Conservation (phyloP, 1,284 basidiomycete genomes). For the Xanthoconium separans region DNA sequence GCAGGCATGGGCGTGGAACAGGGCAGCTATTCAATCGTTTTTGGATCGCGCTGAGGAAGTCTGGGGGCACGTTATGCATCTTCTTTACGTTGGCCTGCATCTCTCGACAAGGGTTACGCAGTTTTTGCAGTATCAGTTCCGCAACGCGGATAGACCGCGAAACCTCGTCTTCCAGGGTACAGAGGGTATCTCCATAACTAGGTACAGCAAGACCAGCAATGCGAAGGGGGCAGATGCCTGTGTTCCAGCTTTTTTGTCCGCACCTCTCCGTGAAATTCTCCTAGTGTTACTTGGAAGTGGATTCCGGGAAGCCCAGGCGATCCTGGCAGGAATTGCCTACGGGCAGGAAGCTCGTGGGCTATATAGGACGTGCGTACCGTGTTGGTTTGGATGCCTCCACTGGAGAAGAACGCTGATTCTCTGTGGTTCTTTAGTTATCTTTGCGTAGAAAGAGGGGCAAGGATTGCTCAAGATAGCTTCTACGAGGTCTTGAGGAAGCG, state of each 20-base stretch:
- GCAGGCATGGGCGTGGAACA: not conserved
- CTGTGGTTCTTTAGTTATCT: not conserved
- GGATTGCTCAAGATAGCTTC: not conserved
- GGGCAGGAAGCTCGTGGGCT: not conserved
- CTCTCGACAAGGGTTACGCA: not conserved
- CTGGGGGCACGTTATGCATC: not conserved
- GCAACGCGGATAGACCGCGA: not conserved
- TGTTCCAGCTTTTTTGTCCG: not conserved
- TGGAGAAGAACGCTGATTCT: not conserved
- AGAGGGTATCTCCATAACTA: not conserved
- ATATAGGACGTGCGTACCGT: not conserved
- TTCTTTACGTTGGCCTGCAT: slow-evolving; percentile 1
- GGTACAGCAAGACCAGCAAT: slow-evolving; percentile 9
- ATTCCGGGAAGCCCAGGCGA: slow-evolving; percentile 3
- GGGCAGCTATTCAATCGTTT: not conserved
- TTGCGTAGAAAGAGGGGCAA: not conserved
- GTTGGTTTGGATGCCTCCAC: not conserved
- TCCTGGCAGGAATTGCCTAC: not conserved
- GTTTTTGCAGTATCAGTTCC: slow-evolving; percentile 5
- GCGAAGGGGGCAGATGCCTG: not conserved
- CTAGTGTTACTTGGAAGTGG: slow-evolving; percentile 1
- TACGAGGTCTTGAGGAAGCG: not conserved
- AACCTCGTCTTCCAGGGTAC: slow-evolving; percentile 5
- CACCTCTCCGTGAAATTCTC: not conserved
- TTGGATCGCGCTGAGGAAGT: not conserved